Evolutionary conservation across 164 flowering plant species (phyloP), one percentile per base, ranked within the genome.

Genomic region (Aristolochia fimbriata): DNA sequence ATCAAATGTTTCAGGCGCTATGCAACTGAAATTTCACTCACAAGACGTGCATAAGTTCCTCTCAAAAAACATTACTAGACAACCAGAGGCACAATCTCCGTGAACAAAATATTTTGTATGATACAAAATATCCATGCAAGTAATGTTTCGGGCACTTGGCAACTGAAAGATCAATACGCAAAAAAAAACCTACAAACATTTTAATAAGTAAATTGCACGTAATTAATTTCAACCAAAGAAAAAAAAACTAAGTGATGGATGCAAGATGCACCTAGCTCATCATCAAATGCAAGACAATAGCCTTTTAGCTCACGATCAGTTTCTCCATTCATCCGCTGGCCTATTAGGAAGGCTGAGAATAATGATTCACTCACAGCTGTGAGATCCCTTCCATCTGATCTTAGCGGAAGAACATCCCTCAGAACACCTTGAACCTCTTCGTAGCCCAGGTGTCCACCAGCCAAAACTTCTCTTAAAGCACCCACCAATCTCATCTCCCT

Each of bases 291-390:
- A 78, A 94, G 97, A 70, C 99, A 94, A 67, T 87, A 88, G 15
- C 96, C 99, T 75, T 87, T 94, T 53, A 94, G 79, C 74, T 94
- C 99, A 20, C 96, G 85, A 73, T 85, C 92, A 10, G 99, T 91
- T 73, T 94, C 99, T 68, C 88, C 76, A 65, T 94, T 94, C 96
- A 94, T 94, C n/a, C 97, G 84, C 63, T 94, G 99, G 27, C 97
- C 97, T 22, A 94, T 88, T 62, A 94, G 71, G 71, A 94, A 91
- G 25, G 99, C 99, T 2, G 99, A 80, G 66, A 94, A 80, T 76
- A 94, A 71, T 16, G 99, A 71, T 56, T 84, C 88, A 55, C 85
- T 80, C 53, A 76, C 87, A 65, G 70, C 74, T 57, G 61, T 66
- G 22, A 73, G 67, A 24, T 47, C 57, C 23, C 27, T 19, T 62